Percentiles rank a stretch among this genome's conserved stretches.
phyloP scores from a whole-genome alignment of 2,329 filamentous ascomycete species.

The Xylariaceae sp. region DNA sequence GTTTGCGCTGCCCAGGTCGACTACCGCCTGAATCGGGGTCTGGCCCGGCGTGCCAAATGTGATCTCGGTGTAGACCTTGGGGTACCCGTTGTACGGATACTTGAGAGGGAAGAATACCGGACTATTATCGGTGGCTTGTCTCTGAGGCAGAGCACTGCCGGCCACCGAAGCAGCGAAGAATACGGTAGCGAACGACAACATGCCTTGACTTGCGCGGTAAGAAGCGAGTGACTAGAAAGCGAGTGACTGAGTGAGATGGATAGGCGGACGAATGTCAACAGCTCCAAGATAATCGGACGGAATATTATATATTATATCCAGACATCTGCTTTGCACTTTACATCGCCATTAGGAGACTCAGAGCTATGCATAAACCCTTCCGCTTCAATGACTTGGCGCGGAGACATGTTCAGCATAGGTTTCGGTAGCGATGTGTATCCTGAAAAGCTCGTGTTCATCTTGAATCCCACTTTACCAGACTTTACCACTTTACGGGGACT shows the following conservation, averaged over 20 bases:
- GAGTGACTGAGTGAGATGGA: no score
- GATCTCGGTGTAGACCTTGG: neutral
- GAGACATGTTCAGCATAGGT: no score
- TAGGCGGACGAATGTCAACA: neutral
- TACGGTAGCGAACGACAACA: neutral
- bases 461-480: no score
- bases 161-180: neutral
- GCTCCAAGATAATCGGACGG: no score
- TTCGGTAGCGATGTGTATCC: no score
- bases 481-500: no score
- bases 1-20: neutral
- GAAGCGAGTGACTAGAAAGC: neutral
- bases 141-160: neutral
- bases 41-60: neutral
- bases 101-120: neutral
- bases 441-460: no score
- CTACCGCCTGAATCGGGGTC: neutral
- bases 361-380: no score
- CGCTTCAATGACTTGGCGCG: no score
- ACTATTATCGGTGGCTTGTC: neutral
- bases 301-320: no score
- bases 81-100: slow-evolving; percentile 1
- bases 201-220: neutral
- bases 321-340: no score
- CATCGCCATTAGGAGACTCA: no score